Evolutionary conservation across 306 rosid species (phyloP), one percentile per base, ranked within the genome.

Genomic region (Rosa persica): DNA sequence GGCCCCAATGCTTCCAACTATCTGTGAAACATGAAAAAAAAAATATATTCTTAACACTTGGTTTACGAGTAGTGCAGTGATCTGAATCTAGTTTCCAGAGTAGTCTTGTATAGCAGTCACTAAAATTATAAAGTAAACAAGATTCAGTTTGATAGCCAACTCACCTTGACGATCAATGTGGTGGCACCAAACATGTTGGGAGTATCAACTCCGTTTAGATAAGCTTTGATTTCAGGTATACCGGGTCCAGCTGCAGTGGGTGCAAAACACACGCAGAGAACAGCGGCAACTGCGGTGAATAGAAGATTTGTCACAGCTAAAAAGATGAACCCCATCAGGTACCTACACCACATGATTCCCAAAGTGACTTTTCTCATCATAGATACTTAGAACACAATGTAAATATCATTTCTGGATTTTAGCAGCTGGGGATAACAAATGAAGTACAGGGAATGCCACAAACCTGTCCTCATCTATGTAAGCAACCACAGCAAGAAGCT

Each of bases 191-290:
- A 93, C 98, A 93, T 93, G 82, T 91, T 81, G 46, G 96, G 98
- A 82, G 98, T 93, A 55, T 93, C 97, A 20, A 93, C 89, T 43
- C 98, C 98, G 64, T 93, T 93, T 19, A 93, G 95, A 70, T 93
- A 93, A 74, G 98, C 98, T 86, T 93, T 93, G 83, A 93, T 93
- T 89, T 93, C 97, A 4, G 98, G 98, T 49, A 93, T 93, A 44
- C 97, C 97, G 51, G 97, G 97, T 47, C 98, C 98, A 16, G 98
- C 98, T 8, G 97, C 97, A 6, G 96, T 93, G 27, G 98, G 97
- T 34, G 97, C 97, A 36, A 93, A 91, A 66, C 79, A 91, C 80
- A 91, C 98, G 34, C 97, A 91, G n/a, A 93, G 91, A 67, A 86
- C 44, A 60, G 95, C 72, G 54, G 97, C 98, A 69, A 76, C 70